These are phyloP conservation scores for Tuctoria greenei DNA, from an alignment of 176 grass and related monocot species.

Conservation along the genomic window DNA sequence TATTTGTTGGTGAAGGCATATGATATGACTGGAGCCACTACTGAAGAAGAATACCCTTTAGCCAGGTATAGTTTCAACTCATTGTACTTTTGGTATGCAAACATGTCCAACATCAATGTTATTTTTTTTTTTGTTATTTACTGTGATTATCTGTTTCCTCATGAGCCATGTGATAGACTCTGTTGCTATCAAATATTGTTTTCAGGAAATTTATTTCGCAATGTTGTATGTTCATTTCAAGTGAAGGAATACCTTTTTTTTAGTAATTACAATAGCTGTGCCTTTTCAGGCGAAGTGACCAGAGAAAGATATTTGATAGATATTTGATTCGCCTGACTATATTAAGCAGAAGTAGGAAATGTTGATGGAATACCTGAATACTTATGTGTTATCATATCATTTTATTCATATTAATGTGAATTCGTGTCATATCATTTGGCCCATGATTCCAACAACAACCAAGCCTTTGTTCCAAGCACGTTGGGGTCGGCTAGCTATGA, in stretches of 20 bases:
- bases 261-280: conserved; percentile 14
- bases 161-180: neutral
- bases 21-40: conserved; percentile 53
- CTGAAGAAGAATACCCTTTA: conserved; percentile 67
- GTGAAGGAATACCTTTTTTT: neutral
- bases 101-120: conserved; percentile 8
- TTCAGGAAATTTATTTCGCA: conserved; percentile 25
- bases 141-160: conserved; percentile 27
- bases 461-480: no score
- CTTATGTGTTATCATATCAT: neutral
- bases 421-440: neutral
- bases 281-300: conserved; percentile 9
- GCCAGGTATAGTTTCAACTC: conserved; percentile 48
- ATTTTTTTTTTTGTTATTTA: conserved; percentile 23
- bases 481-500: no score
- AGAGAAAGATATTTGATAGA: conserved; percentile 14
- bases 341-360: conserved; percentile 3
- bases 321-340: conserved; percentile 11
- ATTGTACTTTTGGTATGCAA: neutral
- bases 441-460: neutral
- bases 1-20: conserved; percentile 60
- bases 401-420: conserved; percentile 24
- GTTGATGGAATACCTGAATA: conserved; percentile 17
- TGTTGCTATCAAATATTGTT: conserved; percentile 27
- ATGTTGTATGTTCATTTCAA: neutral